Evolutionary conservation across 257 asterid species (phyloP), one percentile per base, ranked within the genome.

Genomic region (Prunella vulgaris): DNA sequence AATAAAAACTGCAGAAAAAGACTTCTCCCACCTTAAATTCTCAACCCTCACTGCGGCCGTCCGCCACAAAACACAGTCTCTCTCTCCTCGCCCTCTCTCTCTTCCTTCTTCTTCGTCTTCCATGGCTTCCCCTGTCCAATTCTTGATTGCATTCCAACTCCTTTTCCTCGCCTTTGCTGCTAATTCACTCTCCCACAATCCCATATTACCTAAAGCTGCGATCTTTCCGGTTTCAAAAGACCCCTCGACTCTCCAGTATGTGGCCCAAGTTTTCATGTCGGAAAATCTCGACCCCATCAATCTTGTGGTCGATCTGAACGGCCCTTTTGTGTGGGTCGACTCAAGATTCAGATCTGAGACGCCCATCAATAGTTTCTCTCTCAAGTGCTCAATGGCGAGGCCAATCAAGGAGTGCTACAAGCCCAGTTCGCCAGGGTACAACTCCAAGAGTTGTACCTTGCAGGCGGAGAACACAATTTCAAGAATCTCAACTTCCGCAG

Each of bases 371-470:
- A 63, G 82, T 42, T 82, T 77, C 68, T 89, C 97, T 13, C 77
- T 87, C 1, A 75, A 86, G 62, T 91, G 96, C 22, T 82, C 93
- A 14, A 87, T 88, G 96, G 85, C 87, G 1, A 81, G 64, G 42
- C 65, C 86, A 40, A 59, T 33, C 27, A 68, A 38, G 58, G 75
- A 76, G 0, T 68, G 89, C 66, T 76, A 65, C 12, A 58, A 32
- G 68, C 64, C 60, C 10, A 7, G 12, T 67, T 71, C 68, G 14
- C 51, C 74, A 37, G 68, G 25, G 67, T 68, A 46, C 77, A 35
- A n/a, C 65, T 68, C 77, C 64, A 77, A 78, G 82, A 78, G 30
- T 38, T 92, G 98, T 54, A 57, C 70, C 37, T 32, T 92, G 42
- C 78, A 49, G 12, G 67, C 79, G 1, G 87, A 82, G 68, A 92